A percentile compares a stretch with the other conserved stretches of the same genome.
Conservation (phyloP, 345 rosid genomes). For the Aegle marmelos region DNA sequence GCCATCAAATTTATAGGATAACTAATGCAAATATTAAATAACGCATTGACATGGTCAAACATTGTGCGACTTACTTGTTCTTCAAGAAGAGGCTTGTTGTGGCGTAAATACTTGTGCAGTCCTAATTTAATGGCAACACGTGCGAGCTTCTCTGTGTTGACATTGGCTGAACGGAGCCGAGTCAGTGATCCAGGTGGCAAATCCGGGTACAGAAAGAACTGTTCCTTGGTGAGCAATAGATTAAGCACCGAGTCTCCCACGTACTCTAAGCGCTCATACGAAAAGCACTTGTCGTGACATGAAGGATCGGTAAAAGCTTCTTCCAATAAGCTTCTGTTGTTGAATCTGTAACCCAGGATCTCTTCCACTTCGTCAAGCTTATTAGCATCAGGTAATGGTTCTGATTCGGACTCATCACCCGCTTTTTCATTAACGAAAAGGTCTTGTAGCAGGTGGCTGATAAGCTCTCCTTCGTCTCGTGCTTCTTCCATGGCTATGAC, state of each 20-base stretch:
- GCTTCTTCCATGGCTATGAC: not conserved
- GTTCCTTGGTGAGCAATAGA: slow-evolving; percentile 31
- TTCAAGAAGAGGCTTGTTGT: slow-evolving; percentile 48
- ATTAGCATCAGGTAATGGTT: slow-evolving; percentile 11
- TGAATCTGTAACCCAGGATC: slow-evolving; percentile 46
- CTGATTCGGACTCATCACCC: not conserved
- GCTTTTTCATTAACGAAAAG: not conserved
- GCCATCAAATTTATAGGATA: no score
- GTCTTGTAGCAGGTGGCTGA: not conserved
- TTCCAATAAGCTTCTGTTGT: slow-evolving; percentile 34
- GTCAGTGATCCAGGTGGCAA: slow-evolving; percentile 49
- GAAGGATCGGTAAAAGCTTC: slow-evolving; percentile 58
- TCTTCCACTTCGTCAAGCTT: slow-evolving; percentile 38
- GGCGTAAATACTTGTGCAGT: slow-evolving; percentile 48
- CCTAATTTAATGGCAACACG: slow-evolving; percentile 53
- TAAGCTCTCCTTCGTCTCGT: not conserved
- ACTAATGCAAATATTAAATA: not conserved
- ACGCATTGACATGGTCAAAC: not conserved
- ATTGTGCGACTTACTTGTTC: slow-evolving; percentile 46
- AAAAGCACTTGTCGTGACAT: slow-evolving; percentile 12
- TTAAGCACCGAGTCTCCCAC: slow-evolving; percentile 56
- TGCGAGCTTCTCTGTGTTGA: slow-evolving; percentile 64
- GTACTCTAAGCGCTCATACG: slow-evolving; percentile 52
- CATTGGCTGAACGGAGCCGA: slow-evolving; percentile 64
- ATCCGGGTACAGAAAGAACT: slow-evolving; percentile 35